Conservation (phyloP, 371 early-diverging fungal species). For the Mortierella sp. region DNA sequence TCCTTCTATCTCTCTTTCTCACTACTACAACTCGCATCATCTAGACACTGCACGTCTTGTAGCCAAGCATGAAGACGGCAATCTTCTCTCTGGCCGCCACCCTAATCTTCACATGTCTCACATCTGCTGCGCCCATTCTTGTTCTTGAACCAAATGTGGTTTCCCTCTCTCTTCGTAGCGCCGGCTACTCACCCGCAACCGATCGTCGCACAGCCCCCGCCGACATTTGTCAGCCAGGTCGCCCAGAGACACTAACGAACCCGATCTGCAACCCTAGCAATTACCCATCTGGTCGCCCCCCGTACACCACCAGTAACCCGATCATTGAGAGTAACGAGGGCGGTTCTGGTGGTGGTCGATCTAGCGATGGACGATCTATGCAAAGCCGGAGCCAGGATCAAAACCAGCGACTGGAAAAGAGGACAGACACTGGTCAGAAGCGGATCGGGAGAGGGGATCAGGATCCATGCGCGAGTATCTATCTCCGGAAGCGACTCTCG, state of each 20-base stretch:
- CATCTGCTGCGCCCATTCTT: too few species aligned
- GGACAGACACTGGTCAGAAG: not conserved
- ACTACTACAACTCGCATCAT: too few species aligned
- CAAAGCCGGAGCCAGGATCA: not conserved
- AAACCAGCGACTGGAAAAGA: not conserved
- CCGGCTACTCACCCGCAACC: not conserved
- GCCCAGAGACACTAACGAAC: not conserved
- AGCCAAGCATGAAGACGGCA: too few species aligned
- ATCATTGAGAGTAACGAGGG: not conserved
- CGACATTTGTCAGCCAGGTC: not conserved
- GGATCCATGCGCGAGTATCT: not conserved
- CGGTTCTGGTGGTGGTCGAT: too few species aligned
- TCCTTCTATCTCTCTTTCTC: too few species aligned
- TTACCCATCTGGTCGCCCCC: not conserved
- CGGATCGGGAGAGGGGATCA: not conserved
- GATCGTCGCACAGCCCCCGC: conserved; percentile 1
- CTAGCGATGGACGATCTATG: too few species aligned
- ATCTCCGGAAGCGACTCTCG: conserved; percentile 5
- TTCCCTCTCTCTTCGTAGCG: not conserved
- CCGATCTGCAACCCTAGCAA: conserved; percentile 1
- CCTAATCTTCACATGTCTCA: too few species aligned
- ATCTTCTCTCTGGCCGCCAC: too few species aligned
- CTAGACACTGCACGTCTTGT: too few species aligned
- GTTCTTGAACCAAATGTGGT: too few species aligned
- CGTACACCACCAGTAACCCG: not conserved